These are phyloP conservation scores for Monocercomonoides exilis DNA, from an alignment of 78 protist genomes.

Conservation along the genomic window DNA sequence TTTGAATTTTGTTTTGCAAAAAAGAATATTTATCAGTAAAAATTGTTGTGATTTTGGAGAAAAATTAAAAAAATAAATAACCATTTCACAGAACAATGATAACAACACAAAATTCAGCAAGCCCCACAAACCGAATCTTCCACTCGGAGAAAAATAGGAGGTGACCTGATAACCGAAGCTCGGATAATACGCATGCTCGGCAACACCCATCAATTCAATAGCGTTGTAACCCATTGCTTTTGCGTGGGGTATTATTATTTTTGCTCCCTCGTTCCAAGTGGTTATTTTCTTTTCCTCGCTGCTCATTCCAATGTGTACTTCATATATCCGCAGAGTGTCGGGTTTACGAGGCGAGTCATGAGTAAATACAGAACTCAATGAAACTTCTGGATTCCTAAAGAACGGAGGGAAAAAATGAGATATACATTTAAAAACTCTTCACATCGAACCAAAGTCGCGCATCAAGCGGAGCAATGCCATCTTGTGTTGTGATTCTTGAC, in stretches of 20 bases:
- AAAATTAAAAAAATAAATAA: too few relatives aligned
- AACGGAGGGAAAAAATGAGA: neutral
- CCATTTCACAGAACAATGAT: too few relatives aligned
- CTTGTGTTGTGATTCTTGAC: conserved; percentile 47
- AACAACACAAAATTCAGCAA: too few relatives aligned
- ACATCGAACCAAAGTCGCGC: neutral
- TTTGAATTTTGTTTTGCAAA: too few relatives aligned
- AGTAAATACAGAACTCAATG: conserved; percentile 14
- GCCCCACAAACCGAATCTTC: too few relatives aligned
- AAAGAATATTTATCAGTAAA: too few relatives aligned
- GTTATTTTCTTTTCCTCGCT: conserved; percentile 49
- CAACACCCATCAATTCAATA: conserved; percentile 84
- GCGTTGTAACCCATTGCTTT: conserved; percentile 33
- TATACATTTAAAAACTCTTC: conserved; percentile 18
- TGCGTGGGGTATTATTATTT: too few relatives aligned
- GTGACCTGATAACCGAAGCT: conserved; percentile 73
- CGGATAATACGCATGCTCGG: conserved; percentile 92
- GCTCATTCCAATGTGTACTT: conserved; percentile 81
- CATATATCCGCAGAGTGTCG: conserved; percentile 64
- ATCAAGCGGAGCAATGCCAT: neutral
- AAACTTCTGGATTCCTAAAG: conserved; percentile 63
- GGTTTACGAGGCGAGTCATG: conserved; percentile 40
- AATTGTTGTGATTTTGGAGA: too few relatives aligned
- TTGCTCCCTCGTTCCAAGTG: conserved; percentile 43
- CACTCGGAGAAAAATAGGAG: conserved; percentile 40